phyloP scores from a whole-genome alignment of 1,284 basidiomycete genomes.

The Austroboletus novae-zelandiae region DNA sequence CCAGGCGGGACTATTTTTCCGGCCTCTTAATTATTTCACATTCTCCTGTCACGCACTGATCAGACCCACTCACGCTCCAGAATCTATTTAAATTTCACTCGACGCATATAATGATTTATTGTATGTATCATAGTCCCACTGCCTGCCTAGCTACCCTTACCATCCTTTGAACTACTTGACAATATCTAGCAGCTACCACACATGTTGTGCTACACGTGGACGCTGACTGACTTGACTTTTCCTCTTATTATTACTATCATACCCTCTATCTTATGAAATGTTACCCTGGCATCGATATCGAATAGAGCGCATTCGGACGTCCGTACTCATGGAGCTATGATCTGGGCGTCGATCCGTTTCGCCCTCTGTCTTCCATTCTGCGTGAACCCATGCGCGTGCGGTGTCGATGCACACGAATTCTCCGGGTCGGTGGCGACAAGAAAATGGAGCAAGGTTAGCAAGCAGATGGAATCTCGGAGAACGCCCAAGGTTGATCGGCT shows the following conservation, averaged over 20 bases:
- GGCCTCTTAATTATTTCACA: neutral
- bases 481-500: too few relatives aligned
- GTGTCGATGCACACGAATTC: too few relatives aligned
- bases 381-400: too few relatives aligned
- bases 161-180: neutral
- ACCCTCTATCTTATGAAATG: neutral
- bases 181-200: neutral
- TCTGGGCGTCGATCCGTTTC: too few relatives aligned
- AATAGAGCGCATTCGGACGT: neutral
- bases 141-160: neutral
- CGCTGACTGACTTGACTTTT: neutral
- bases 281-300: neutral
- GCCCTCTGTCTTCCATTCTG: too few relatives aligned
- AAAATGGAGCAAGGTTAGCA: too few relatives aligned
- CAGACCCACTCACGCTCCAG: neutral
- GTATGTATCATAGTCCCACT: neutral
- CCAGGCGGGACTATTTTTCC: neutral
- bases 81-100: neutral
- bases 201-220: too few relatives aligned
- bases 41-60: neutral
- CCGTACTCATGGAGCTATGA: neutral
- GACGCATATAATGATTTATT: conserved; percentile 7
- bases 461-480: too few relatives aligned
- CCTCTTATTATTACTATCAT: neutral
- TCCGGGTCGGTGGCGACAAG: too few relatives aligned